Conservation (phyloP, 192 early-diverging fungal species). For the Glomus cerebriforme region DNA sequence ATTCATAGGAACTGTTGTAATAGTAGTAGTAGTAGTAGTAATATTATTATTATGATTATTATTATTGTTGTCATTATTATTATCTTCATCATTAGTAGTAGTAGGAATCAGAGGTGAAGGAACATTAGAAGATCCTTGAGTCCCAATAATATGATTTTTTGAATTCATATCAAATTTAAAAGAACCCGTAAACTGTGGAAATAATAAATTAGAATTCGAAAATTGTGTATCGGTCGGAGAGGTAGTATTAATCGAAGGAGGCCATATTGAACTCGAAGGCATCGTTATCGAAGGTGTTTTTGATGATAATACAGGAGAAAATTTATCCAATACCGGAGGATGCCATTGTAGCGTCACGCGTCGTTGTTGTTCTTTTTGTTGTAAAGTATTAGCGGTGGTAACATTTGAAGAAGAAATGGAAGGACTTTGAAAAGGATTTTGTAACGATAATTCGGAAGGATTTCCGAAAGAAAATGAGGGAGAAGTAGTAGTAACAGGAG, state of each 20-base stretch:
- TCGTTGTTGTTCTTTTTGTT: constrained; percentile 15
- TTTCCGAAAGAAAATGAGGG: constrained; percentile 20
- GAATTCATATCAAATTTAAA: constrained; percentile 31
- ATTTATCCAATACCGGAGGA: constrained; percentile 30
- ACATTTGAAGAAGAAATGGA: constrained; percentile 16
- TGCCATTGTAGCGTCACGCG: constrained; percentile 6
- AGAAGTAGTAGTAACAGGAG: neutral
- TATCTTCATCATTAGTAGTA: neutral
- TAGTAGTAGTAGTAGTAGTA: neutral
- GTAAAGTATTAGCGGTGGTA: neutral
- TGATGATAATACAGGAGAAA: constrained; percentile 23
- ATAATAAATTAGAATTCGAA: constrained; percentile 30
- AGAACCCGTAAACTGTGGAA: constrained; percentile 30
- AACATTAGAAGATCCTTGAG: constrained; percentile 2
- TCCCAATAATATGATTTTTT: neutral
- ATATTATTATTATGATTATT: too few relatives aligned
- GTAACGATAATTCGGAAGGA: constrained; percentile 7
- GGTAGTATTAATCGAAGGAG: constrained; percentile 6
- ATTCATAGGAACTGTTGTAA: neutral
- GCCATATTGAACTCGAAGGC: constrained; percentile 22
- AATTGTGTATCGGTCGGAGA: constrained; percentile 10
- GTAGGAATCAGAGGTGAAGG: neutral
- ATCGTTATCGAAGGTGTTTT: constrained; percentile 22
- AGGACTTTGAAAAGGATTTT: constrained; percentile 25
- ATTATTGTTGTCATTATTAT: neutral